Percentiles rank a stretch among this genome's conserved stretches.
Conservation (phyloP, 78 protist genomes). For the Paulinella micropora region DNA sequence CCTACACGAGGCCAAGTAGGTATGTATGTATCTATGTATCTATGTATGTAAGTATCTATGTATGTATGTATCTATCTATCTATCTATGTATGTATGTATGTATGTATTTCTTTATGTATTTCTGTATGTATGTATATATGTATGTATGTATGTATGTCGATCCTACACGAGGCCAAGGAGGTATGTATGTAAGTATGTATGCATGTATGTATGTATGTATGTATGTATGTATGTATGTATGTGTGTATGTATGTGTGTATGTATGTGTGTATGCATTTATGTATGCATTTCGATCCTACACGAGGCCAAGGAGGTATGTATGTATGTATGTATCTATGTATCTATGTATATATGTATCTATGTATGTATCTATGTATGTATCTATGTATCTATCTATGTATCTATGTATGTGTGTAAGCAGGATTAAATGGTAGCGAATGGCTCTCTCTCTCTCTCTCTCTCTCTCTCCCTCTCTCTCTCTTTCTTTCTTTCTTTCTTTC, state of each 20-base stretch:
- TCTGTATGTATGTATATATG: neutral
- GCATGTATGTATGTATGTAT: too few species aligned
- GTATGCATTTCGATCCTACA: constrained; percentile 36
- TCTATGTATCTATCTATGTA: too few species aligned
- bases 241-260: neutral
- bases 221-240: too few species aligned
- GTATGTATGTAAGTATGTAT: neutral
- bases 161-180: constrained; percentile 25
- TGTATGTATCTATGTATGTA: too few species aligned
- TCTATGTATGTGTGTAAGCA: too few species aligned
- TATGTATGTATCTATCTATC: neutral
- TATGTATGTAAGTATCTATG: neutral
- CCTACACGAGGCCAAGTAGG: constrained; percentile 24
- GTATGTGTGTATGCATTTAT: neutral
- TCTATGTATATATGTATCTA: neutral
- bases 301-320: constrained; percentile 12
- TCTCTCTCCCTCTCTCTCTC: too few species aligned
- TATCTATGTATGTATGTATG: too few species aligned
- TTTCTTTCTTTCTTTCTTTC: too few species aligned
- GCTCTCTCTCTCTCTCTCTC: too few species aligned
- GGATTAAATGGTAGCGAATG: too few species aligned
- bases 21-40: neutral
- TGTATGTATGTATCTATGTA: neutral
- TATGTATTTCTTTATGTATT: neutral
- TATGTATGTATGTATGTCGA: neutral